Base-by-base conservation (phyloP, 2,329 filamentous ascomycete genomes). In the Pseudogymnoascus sp. region DNA sequence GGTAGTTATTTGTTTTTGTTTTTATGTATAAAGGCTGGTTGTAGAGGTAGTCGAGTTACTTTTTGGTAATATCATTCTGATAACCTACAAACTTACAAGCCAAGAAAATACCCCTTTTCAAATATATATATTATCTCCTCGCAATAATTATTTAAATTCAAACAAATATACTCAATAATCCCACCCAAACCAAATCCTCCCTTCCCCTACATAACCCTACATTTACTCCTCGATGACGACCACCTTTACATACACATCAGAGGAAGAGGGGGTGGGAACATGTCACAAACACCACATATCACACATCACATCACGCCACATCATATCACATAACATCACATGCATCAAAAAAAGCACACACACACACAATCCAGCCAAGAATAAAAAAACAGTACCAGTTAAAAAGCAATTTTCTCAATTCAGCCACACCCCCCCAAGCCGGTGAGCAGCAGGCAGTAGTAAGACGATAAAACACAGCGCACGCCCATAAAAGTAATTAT, bases 371-470 rank as follows among this genome's bases (percentile, higher is more conserved):
- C 1, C 17, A 17, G 21, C 2, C 40, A 44, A 26, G 2, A 37
- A 44, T 26, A 44, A 44, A 44, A 44, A 44, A 29, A 26, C 41
- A 47, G 29, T 29, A 47, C 26, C 24, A 47, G 41, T 47, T 29
- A 47, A 47, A 47, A 47, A 47, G 41, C 41, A 47, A 47, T n/a
- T n/a, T 47, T 47, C 21, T 47, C 21, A 47, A 47, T 47, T 29
- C 41, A 47, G 21, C 41, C 21, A 47, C 21, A 2, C 2, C 21
- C 40, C 13, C 11, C 41, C 11, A 47, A 6, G 4, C 21, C 21
- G 21, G 3, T 10, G 11, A 29, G 41, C 21, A 47, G 41, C 26
- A 47, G 41, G 21, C 21, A 21, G 21, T 21, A 21, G 3, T 1
- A 2, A 21, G 21, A 21, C 21, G 21, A 47, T 21, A 47, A 26